Conservation (phyloP, 371 early-diverging fungal genomes). For the Mucor circinelloides region DNA sequence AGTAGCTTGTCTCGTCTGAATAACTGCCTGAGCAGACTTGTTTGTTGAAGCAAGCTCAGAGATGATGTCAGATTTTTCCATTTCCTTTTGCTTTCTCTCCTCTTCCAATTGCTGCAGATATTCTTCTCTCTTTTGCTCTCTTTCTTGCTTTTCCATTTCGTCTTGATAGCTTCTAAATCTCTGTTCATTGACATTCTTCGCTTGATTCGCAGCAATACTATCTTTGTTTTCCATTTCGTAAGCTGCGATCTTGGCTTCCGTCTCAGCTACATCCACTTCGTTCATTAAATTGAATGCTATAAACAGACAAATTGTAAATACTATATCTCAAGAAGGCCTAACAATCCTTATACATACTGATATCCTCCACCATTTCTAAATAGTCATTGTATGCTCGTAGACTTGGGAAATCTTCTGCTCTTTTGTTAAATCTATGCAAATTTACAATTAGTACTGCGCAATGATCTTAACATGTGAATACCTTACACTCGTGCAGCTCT, state of each 20-base stretch:
- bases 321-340: not conserved
- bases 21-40: conserved; percentile 51
- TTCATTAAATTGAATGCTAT: conserved; percentile 85
- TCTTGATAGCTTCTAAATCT: conserved; percentile 41
- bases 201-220: conserved; percentile 72
- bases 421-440: conserved; percentile 78
- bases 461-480: not conserved
- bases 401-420: conserved; percentile 86
- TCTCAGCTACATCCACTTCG: conserved; percentile 83
- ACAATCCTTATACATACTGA: conserved; percentile 58
- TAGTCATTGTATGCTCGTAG: conserved; percentile 86
- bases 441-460: not conserved
- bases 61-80: conserved; percentile 54
- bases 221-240: conserved; percentile 84
- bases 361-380: conserved; percentile 89
- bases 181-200: conserved; percentile 57
- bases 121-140: conserved; percentile 58
- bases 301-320: not conserved
- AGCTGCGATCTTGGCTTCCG: conserved; percentile 77
- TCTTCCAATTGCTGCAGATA: conserved; percentile 56
- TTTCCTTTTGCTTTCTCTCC: conserved; percentile 48
- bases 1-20: conserved; percentile 46
- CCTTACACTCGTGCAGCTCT: conserved; percentile 77
- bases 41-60: conserved; percentile 53
- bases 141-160: conserved; percentile 50